These are phyloP conservation scores for Pichia insulana DNA, from an alignment of 805 yeast genomes.

Conservation along the genomic window DNA sequence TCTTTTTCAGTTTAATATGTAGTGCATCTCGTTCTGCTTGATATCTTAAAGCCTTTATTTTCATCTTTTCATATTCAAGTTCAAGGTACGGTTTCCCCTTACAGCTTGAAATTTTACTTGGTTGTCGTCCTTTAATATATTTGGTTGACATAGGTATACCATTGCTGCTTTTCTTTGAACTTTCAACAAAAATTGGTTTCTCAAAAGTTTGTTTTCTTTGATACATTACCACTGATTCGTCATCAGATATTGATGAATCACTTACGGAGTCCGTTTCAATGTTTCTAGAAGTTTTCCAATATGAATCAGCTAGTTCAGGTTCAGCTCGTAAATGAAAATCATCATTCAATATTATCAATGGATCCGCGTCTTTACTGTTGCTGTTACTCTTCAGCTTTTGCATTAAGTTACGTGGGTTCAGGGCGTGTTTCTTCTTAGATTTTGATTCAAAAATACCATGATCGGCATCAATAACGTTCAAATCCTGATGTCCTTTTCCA, in stretches of 20 bases:
- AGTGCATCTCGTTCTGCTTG: conserved; percentile 4
- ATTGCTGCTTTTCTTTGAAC: no score
- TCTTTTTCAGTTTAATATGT: background rate
- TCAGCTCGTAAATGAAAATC: conserved; percentile 5
- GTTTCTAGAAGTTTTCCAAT: background rate
- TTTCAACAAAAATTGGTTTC: no score
- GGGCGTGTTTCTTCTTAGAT: background rate
- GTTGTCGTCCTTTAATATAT: no score
- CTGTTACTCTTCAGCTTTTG: background rate
- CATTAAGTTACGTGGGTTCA: conserved; percentile 1
- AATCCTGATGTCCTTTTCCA: background rate
- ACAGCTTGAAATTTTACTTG: no score
- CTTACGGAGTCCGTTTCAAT: no score
- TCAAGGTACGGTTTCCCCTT: conserved; percentile 7
- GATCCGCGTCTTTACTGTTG: background rate
- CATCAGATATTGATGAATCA: no score
- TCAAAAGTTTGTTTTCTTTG: no score
- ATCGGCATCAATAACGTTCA: conserved; percentile 12
- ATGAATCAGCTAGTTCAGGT: conserved; percentile 4
- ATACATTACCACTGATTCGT: no score
- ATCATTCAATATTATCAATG: background rate
- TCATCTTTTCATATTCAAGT: conserved; percentile 6
- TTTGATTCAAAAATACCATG: conserved; percentile 11
- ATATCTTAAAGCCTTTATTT: conserved; percentile 5
- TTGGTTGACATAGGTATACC: no score